phyloP scores from a whole-genome alignment of 495 filamentous ascomycete species.

The Penicillium daleae region DNA sequence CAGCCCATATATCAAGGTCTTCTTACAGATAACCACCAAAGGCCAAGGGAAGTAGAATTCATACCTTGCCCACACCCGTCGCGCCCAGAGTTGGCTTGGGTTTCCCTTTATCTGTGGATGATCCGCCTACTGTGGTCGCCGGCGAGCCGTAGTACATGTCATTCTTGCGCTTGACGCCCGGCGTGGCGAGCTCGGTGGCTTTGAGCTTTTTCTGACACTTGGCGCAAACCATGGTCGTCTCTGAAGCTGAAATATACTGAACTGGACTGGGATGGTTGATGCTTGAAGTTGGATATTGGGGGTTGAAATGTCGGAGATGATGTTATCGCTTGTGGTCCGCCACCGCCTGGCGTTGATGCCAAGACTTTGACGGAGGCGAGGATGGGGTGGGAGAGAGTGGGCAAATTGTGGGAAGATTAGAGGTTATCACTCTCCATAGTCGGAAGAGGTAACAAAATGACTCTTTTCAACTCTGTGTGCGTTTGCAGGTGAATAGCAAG shows the following conservation, averaged over 20 bases:
- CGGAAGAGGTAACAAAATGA: too few relatives aligned
- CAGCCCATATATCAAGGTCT: neutral
- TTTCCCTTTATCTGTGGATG: constrained; percentile 39
- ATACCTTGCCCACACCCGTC: constrained; percentile 45
- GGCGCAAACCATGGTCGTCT: constrained; percentile 65
- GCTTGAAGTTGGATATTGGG: neutral
- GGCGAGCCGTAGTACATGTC: constrained; percentile 74
- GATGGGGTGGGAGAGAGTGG: neutral
- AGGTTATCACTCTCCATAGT: neutral
- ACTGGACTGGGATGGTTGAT: neutral
- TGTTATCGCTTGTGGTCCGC: constrained; percentile 14
- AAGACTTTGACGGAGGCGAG: constrained; percentile 15
- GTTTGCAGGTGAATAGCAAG: neutral
- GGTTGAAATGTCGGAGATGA: constrained; percentile 7
- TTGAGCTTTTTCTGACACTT: constrained; percentile 68
- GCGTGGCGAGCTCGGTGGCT: constrained; percentile 66
- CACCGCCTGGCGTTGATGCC: constrained; percentile 28
- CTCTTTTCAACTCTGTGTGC: too few relatives aligned
- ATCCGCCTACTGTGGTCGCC: constrained; percentile 57
- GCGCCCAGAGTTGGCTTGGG: constrained; percentile 50
- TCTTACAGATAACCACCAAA: neutral
- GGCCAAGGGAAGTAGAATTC: neutral
- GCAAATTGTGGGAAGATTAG: neutral
- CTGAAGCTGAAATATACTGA: too few relatives aligned
- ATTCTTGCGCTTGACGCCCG: constrained; percentile 69